Percentiles rank a stretch among this genome's conserved stretches.
These are phyloP conservation scores for Posidonia oceanica DNA, from an alignment of 116 monocot genomes.

Conservation along the genomic window DNA sequence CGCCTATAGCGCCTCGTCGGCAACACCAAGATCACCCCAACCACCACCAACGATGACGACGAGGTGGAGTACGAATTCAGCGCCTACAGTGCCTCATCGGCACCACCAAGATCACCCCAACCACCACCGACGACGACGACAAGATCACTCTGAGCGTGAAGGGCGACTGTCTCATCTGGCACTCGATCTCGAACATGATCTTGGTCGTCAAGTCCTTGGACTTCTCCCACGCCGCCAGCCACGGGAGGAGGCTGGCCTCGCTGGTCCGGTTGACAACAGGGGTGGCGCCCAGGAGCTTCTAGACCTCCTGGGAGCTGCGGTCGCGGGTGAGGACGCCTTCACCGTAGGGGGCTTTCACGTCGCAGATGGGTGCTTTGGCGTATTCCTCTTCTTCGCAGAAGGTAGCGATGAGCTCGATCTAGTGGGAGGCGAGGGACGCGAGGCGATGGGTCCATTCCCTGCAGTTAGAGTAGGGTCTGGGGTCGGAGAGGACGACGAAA, in stretches of 20 bases:
- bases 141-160: conserved; percentile 67
- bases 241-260: conserved; percentile 66
- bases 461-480: conserved; percentile 47
- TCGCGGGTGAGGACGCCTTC: conserved; percentile 34
- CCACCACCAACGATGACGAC: too few species aligned
- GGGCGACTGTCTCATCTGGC: conserved; percentile 36
- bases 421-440: conserved; percentile 33
- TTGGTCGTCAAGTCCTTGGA: conserved; percentile 40
- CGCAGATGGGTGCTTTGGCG: conserved; percentile 18
- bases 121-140: too few species aligned
- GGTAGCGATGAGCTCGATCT: conserved; percentile 56
- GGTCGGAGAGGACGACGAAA: conserved; percentile 51
- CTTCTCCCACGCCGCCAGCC: conserved; percentile 65
- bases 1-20: too few species aligned
- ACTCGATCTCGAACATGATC: conserved; percentile 59
- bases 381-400: conserved; percentile 35
- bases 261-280: conserved; percentile 51
- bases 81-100: too few species aligned
- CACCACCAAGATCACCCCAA: too few species aligned
- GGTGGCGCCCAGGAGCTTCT: conserved; percentile 20
- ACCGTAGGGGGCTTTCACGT: not conserved
- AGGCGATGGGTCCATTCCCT: conserved; percentile 50
- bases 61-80: too few species aligned
- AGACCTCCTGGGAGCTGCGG: conserved; percentile 26
- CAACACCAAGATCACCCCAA: too few species aligned